These are phyloP conservation scores for Citrus glauca DNA, from an alignment of 345 rosid species.

Conservation along the genomic window DNA sequence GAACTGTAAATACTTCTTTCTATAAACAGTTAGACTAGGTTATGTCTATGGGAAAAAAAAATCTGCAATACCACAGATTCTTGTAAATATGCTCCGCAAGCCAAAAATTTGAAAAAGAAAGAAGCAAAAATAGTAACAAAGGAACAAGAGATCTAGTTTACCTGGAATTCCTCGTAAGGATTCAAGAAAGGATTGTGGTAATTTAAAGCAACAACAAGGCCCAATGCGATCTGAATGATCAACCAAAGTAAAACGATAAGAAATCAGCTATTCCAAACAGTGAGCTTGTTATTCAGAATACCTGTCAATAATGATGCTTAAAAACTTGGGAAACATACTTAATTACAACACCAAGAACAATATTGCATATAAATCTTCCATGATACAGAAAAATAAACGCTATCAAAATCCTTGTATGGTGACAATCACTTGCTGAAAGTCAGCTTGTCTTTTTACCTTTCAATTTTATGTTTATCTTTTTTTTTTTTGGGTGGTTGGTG, in stretches of 20 bases:
- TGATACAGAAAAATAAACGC: background rate
- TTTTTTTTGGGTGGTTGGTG: background rate
- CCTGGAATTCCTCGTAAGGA: constrained; percentile 97
- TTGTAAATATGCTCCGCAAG: background rate
- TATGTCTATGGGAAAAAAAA: background rate
- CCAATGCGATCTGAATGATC: constrained; percentile 68
- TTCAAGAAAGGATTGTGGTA: constrained; percentile 81
- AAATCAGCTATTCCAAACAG: constrained; percentile 15
- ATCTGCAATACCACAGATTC: background rate
- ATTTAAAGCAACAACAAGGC: constrained; percentile 85
- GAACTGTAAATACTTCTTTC: background rate
- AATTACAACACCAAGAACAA: constrained; percentile 1
- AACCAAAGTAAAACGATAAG: constrained; percentile 19
- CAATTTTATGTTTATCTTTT: background rate
- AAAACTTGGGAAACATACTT: background rate
- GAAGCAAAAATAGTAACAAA: background rate
- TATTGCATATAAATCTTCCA: background rate
- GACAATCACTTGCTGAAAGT: background rate
- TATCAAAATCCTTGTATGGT: background rate
- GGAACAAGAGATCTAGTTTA: constrained; percentile 16
- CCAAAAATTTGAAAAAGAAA: background rate
- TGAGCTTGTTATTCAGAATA: background rate
- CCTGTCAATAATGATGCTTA: background rate
- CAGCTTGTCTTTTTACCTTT: background rate
- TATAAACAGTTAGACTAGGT: background rate